Conservation (phyloP, 768 basidiomycete species). For the Lanmaoa pseudosensibilis region DNA sequence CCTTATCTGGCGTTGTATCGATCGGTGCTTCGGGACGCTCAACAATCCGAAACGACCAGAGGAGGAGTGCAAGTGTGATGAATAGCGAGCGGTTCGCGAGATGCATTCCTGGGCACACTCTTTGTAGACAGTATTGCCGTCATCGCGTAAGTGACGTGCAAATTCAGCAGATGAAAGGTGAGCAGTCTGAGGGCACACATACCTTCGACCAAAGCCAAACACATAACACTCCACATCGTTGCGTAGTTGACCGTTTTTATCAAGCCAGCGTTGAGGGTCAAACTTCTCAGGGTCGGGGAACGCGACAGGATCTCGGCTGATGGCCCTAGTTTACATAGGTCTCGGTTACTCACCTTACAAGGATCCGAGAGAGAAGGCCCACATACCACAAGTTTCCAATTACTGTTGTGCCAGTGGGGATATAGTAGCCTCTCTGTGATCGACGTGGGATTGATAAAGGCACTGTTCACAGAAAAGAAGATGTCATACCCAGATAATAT, state of each 20-base stretch:
- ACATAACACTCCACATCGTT: slow-evolving; percentile 48
- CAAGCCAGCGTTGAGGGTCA: slow-evolving; percentile 57
- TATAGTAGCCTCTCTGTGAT: slow-evolving; percentile 19
- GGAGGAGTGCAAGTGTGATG: slow-evolving; percentile 55
- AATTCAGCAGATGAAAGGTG: no score
- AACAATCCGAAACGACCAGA: slow-evolving; percentile 61
- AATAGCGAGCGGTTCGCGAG: slow-evolving; percentile 54
- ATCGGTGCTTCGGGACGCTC: slow-evolving; percentile 50
- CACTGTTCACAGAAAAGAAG: slow-evolving; percentile 17
- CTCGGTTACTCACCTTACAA: not conserved
- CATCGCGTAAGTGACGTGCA: no score
- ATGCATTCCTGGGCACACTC: slow-evolving; percentile 63
- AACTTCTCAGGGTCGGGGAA: slow-evolving; percentile 61
- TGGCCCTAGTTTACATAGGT: slow-evolving; percentile 35
- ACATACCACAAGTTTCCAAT: slow-evolving; percentile 24
- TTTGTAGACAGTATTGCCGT: slow-evolving; percentile 6
- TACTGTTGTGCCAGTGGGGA: slow-evolving; percentile 26
- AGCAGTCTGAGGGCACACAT: not conserved
- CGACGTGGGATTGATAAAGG: slow-evolving; percentile 18
- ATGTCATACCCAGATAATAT: slow-evolving; percentile 55
- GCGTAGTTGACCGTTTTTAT: slow-evolving; percentile 40
- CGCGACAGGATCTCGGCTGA: slow-evolving; percentile 52
- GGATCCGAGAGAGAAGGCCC: not conserved
- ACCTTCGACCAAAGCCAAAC: slow-evolving; percentile 55
- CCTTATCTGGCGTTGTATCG: slow-evolving; percentile 51